phyloP scores from a whole-genome alignment of 139 green algal species.

The Axilococcus clingmanii region DNA sequence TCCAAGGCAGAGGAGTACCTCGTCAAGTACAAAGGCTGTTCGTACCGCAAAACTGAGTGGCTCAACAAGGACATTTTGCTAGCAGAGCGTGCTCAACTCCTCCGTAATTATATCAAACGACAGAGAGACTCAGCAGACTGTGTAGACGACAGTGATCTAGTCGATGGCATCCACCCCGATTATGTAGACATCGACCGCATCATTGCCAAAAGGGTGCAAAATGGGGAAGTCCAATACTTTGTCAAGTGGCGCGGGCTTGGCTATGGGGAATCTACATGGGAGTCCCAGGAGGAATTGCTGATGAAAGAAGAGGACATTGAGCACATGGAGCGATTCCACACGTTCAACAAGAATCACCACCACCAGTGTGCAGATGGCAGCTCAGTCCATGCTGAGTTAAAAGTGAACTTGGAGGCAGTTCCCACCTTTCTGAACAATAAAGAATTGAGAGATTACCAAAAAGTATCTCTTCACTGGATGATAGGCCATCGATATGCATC shows the following conservation, averaged over 20 bases:
- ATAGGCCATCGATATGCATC: constrained; percentile 41
- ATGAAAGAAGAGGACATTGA: constrained; percentile 4
- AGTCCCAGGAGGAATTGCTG: constrained; percentile 35
- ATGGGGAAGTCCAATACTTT: constrained; percentile 23
- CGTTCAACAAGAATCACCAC: constrained; percentile 8
- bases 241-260: constrained; percentile 71
- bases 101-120: constrained; percentile 19
- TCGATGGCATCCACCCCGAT: constrained; percentile 28
- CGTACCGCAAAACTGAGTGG: constrained; percentile 4
- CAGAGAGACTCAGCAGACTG: constrained; percentile 8
- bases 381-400: constrained; percentile 42
- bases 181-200: constrained; percentile 33
- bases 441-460: constrained; percentile 76
- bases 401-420: constrained; percentile 29
- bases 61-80: too few species aligned
- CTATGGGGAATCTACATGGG: constrained; percentile 75
- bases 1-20: not conserved
- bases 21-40: not conserved
- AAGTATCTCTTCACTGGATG: constrained; percentile 63
- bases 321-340: constrained; percentile 6
- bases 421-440: constrained; percentile 60
- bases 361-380: too few species aligned
- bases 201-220: constrained; percentile 12
- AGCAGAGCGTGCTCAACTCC: constrained; percentile 5
- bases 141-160: constrained; percentile 29